Base-by-base conservation (phyloP, 257 asterid species). In the Buddleja alternifolia region DNA sequence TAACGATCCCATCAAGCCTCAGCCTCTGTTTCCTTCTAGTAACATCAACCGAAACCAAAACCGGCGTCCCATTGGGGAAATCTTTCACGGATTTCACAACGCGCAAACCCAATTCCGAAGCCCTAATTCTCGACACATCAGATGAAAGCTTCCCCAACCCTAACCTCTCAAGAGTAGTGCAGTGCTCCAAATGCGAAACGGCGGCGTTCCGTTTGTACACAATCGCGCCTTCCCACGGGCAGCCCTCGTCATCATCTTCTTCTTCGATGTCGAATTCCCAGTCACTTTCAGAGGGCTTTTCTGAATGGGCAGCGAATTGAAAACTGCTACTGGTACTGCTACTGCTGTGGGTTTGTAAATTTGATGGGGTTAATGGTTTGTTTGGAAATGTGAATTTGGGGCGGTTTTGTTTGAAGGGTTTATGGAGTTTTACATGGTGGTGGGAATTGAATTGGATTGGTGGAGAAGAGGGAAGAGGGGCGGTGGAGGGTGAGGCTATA, bases 161-260 rank as follows among this genome's bases (percentile, higher is more conserved):
- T 65, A 93, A 66, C 66, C 98, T 84, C 82, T 90, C 98, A 10
- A 93, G 81, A 16, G 98, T 90, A 15, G 96, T 90, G 78, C 94
- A 84, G 74, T 81, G 88, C 73, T 93, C 98, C 81, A 85, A 34
- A 78, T 90, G 96, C 55, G 90, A 67, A 7, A 78, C 45, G 1
- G 80, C 78, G 17, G 95, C 81, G 75, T 90, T 87, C 60, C 98
- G 75, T 70, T 51, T 82, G 50, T 88, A 90, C 65, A 81, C 4
- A 70, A 93, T 69, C 17, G 96, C 95, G 24, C 87, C 97, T 67
- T 84, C 93, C 98, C 98, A 93, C 0, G 91, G 94, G 16, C 77
- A 78, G 36, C 75, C 90, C 48, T 73, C 84, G 10, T 80, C 89
- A 1, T 61, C 85, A 8, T 63, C 83, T 17, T 23, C 73, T 24